These are phyloP conservation scores for Ustilago cynodontis DNA, from an alignment of 1,284 basidiomycete species.

Conservation along the genomic window DNA sequence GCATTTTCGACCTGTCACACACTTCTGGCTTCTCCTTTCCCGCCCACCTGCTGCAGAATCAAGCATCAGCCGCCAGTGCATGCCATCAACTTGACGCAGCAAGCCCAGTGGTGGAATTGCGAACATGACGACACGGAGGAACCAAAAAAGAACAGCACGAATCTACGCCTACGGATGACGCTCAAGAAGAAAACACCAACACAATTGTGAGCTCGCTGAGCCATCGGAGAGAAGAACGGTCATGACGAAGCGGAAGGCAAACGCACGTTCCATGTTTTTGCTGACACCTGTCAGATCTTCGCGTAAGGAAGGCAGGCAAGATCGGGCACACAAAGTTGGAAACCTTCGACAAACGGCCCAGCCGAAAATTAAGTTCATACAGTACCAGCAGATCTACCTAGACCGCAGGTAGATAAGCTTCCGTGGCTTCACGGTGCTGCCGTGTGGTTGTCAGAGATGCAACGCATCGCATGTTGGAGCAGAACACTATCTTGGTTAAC, in stretches of 20 bases:
- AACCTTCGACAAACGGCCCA: background rate
- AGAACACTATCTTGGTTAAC: background rate
- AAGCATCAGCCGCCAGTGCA: no score
- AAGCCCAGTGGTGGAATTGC: background rate
- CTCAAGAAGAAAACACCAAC: background rate
- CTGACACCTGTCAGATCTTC: conserved; percentile 18
- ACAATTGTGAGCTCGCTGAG: background rate
- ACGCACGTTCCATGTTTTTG: conserved; percentile 1
- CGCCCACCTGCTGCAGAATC: background rate
- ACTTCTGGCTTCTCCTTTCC: conserved; percentile 1
- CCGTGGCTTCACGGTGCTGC: background rate
- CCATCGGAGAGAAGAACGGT: conserved; percentile 1
- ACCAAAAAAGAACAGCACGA: conserved; percentile 1
- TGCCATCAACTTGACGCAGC: no score
- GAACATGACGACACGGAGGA: background rate
- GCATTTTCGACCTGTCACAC: conserved; percentile 11
- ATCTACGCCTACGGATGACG: background rate
- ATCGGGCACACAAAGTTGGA: background rate
- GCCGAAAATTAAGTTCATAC: background rate
- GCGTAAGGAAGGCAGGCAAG: background rate
- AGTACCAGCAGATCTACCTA: no score
- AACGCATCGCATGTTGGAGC: background rate
- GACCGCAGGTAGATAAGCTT: background rate
- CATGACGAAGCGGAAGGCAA: conserved; percentile 4
- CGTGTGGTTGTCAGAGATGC: background rate